Evolutionary conservation across 2,329 filamentous ascomycete genomes (phyloP).

Genomic region (Pezicula radicicola): DNA sequence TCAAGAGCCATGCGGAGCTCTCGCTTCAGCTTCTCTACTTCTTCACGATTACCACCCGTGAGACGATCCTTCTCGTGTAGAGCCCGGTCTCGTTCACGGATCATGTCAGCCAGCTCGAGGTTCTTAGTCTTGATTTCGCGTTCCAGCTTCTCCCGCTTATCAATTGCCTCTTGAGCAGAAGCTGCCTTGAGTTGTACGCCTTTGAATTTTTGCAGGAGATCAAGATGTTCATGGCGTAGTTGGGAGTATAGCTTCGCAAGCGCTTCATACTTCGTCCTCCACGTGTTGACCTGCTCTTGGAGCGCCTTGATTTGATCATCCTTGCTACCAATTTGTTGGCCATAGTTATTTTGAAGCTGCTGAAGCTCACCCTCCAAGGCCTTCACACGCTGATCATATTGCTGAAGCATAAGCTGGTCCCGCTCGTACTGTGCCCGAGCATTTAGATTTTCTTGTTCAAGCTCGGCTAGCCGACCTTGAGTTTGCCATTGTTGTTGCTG

Average conservation of each 20-base stretch:
- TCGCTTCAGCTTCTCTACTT: constrained; percentile 89
- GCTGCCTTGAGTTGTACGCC: constrained; percentile 92
- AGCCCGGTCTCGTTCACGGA: constrained; percentile 89
- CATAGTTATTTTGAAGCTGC: constrained; percentile 78
- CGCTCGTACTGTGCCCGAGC: constrained; percentile 93
- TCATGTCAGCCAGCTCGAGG: constrained; percentile 97
- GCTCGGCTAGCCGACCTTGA: constrained; percentile 89
- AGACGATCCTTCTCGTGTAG: constrained; percentile 88
- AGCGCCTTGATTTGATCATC: constrained; percentile 92
- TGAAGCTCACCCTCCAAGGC: constrained; percentile 82
- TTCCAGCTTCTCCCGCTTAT: constrained; percentile 90
- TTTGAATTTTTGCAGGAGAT: constrained; percentile 95
- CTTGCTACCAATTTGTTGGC: constrained; percentile 82
- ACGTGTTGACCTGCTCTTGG: constrained; percentile 97
- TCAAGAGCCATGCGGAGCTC: constrained; percentile 92
- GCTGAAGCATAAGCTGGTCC: constrained; percentile 95
- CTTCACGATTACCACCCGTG: constrained; percentile 85
- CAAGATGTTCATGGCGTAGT: constrained; percentile 89
- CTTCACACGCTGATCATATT: constrained; percentile 94
- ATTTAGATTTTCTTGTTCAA: constrained; percentile 92
- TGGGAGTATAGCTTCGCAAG: constrained; percentile 97
- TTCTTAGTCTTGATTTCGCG: constrained; percentile 99
- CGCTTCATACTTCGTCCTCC: constrained; percentile 95
- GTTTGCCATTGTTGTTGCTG: constrained; percentile 94
- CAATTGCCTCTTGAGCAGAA: constrained; percentile 95